These are phyloP conservation scores for Chaetomiaceae sp. DNA, from an alignment of 2,329 filamentous ascomycete genomes.

Conservation along the genomic window DNA sequence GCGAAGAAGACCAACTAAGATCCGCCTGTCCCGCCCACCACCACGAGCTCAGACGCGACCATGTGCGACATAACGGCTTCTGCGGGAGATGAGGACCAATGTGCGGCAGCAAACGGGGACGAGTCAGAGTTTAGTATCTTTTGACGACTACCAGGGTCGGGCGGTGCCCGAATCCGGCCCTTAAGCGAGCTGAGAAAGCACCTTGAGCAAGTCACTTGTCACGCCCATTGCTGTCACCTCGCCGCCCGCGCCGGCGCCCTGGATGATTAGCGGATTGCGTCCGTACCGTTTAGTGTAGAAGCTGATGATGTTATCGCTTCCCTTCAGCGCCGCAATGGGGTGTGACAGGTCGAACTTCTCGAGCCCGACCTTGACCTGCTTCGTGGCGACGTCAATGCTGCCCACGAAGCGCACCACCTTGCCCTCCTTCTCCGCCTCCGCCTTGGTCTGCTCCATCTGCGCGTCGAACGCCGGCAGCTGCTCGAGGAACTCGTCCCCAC, in stretches of 20 bases:
- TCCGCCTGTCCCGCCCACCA: not conserved
- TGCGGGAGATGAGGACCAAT: not conserved
- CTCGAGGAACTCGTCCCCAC: slow-evolving; percentile 79
- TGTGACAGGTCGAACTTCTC: slow-evolving; percentile 84
- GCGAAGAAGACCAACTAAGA: not conserved
- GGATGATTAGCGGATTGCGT: slow-evolving; percentile 82
- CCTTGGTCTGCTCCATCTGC: slow-evolving; percentile 85
- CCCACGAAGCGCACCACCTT: slow-evolving; percentile 95
- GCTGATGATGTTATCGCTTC: slow-evolving; percentile 97
- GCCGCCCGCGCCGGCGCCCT: slow-evolving; percentile 88
- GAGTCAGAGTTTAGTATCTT: not conserved
- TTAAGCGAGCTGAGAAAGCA: slow-evolving; percentile 58
- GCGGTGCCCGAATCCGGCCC: not conserved
- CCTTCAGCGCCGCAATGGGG: slow-evolving; percentile 89
- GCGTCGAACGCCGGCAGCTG: slow-evolving; percentile 74
- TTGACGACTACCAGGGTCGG: not conserved
- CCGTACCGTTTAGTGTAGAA: slow-evolving; percentile 97
- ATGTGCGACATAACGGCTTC: not conserved
- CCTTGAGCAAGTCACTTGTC: slow-evolving; percentile 86
- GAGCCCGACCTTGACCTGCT: slow-evolving; percentile 83
- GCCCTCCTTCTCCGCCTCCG: slow-evolving; percentile 74
- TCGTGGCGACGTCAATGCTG: slow-evolving; percentile 76
- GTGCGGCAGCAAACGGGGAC: not conserved
- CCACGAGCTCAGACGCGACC: not conserved
- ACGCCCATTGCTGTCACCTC: slow-evolving; percentile 98